Conservation (phyloP, 164 flowering plant genomes). For the Pachysandra terminalis region DNA sequence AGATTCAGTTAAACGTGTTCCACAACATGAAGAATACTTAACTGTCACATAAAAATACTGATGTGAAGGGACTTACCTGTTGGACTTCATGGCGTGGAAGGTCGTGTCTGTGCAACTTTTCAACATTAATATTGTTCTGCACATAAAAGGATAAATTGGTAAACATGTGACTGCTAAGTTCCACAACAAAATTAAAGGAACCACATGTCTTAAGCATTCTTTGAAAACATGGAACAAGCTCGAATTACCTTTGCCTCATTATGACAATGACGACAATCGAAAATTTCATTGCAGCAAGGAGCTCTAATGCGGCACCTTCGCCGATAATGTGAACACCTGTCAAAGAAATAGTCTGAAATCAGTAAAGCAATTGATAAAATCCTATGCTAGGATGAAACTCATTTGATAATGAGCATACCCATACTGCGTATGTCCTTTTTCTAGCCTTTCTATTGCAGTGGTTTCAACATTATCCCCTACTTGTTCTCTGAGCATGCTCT, state of each 20-base stretch:
- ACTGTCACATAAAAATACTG: background rate
- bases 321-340: conserved; percentile 73
- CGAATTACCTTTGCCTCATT: conserved; percentile 65
- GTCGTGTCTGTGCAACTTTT: conserved; percentile 62
- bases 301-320: conserved; percentile 83
- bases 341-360: conserved; percentile 4
- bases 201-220: background rate
- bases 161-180: background rate
- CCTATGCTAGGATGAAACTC: background rate
- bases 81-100: conserved; percentile 75
- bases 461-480: conserved; percentile 7
- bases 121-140: conserved; percentile 66
- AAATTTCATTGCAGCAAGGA: conserved; percentile 87
- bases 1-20: background rate
- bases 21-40: background rate
- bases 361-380: background rate
- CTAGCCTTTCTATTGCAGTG: conserved; percentile 25
- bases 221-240: background rate
- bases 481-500: conserved; percentile 17
- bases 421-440: conserved; percentile 59
- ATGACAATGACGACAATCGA: conserved; percentile 88
- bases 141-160: conserved; percentile 4
- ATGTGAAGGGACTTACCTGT: conserved; percentile 38
- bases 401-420: conserved; percentile 44
- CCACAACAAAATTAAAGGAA: too few species aligned